phyloP scores from a whole-genome alignment of 148 eudicot genomes.

The Chenopodium suecicum region DNA sequence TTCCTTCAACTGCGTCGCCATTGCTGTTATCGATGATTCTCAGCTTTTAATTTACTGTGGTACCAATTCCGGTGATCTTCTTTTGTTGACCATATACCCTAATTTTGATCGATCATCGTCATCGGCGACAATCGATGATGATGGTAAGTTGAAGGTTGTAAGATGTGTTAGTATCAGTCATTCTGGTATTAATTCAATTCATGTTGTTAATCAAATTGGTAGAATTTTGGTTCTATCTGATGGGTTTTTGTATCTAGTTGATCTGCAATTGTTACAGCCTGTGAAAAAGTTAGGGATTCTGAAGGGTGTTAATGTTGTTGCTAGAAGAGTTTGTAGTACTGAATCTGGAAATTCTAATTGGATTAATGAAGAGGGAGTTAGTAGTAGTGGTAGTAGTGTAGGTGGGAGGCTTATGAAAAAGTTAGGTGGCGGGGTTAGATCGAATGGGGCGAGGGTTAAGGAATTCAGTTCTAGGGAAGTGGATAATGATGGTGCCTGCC shows the following conservation, averaged over 20 bases:
- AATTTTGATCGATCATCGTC: constrained; percentile 13
- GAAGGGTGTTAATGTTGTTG: constrained; percentile 54
- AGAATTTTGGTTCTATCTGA: constrained; percentile 53
- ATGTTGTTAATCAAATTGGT: constrained; percentile 37
- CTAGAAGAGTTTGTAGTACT: constrained; percentile 48
- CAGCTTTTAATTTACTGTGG: constrained; percentile 54
- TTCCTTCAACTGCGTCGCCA: constrained; percentile 44
- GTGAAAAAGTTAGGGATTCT: constrained; percentile 41
- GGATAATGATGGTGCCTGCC: constrained; percentile 30
- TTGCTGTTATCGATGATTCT: constrained; percentile 43
- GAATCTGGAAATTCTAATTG: constrained; percentile 28
- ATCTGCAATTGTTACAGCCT: constrained; percentile 35
- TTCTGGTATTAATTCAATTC: constrained; percentile 33
- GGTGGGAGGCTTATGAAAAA: constrained; percentile 51
- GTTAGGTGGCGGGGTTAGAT: constrained; percentile 50
- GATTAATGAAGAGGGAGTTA: constrained; percentile 28
- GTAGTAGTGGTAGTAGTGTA: constrained; percentile 27
- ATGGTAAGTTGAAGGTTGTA: constrained; percentile 29
- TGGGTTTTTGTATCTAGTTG: constrained; percentile 46
- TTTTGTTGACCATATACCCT: constrained; percentile 46
- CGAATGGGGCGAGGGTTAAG: constrained; percentile 43
- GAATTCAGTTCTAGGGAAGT: constrained; percentile 38
- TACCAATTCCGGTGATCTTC: constrained; percentile 56
- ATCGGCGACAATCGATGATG: not conserved
- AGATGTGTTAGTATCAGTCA: constrained; percentile 32